Conservation (phyloP, 495 filamentous ascomycete species). For the Hypoxylon rickii region DNA sequence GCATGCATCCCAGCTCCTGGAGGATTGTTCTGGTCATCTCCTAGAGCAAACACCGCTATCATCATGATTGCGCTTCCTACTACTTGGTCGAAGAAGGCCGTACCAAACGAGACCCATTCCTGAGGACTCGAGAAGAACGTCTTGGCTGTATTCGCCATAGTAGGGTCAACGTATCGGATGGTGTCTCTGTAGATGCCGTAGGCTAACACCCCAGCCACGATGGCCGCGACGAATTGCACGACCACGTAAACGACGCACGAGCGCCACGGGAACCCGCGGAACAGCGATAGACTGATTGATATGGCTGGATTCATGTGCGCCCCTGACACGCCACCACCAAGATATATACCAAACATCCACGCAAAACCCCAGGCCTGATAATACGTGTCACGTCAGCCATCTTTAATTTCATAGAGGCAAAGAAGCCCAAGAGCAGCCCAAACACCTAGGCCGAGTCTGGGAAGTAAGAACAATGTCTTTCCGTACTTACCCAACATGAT, state of each 20-base stretch:
- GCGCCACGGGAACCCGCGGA: slow-evolving; percentile 55
- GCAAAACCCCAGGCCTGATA: slow-evolving; percentile 61
- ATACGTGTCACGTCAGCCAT: slow-evolving; percentile 17
- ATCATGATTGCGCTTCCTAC: slow-evolving; percentile 52
- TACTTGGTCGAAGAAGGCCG: slow-evolving; percentile 59
- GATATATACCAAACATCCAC: slow-evolving; percentile 62
- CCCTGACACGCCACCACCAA: slow-evolving; percentile 60
- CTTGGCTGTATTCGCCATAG: slow-evolving; percentile 34
- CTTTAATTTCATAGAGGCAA: too few species aligned
- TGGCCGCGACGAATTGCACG: slow-evolving; percentile 54
- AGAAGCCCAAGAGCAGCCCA: too few species aligned
- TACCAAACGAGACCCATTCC: slow-evolving; percentile 47
- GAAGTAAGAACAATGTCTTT: background rate
- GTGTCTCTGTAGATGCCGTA: slow-evolving; percentile 57
- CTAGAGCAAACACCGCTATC: slow-evolving; percentile 55
- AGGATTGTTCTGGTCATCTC: slow-evolving; percentile 60
- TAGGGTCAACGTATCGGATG: slow-evolving; percentile 46
- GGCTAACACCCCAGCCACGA: slow-evolving; percentile 49
- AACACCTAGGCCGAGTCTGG: too few species aligned
- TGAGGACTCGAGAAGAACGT: slow-evolving; percentile 51
- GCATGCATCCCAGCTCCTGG: slow-evolving; percentile 58
- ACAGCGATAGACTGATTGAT: slow-evolving; percentile 55
- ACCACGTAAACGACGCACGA: slow-evolving; percentile 54
- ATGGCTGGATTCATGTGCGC: slow-evolving; percentile 59
- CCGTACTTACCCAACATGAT: background rate